Conservation (phyloP, 2,329 filamentous ascomycete genomes). For the Cladophialophora immunda region DNA sequence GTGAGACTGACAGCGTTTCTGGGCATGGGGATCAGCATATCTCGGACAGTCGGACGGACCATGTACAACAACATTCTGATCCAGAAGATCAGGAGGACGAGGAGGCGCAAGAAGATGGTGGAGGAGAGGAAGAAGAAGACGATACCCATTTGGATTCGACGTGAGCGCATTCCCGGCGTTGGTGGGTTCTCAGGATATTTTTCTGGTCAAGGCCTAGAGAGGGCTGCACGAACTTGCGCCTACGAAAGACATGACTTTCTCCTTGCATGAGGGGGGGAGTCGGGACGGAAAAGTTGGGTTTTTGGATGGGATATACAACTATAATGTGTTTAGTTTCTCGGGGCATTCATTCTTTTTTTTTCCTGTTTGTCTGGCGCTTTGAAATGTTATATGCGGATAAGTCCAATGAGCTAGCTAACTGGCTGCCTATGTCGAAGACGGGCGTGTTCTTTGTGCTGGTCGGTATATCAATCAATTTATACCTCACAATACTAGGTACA, state of each 20-base stretch:
- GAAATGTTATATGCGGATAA: too few relatives aligned
- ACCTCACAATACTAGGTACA: too few relatives aligned
- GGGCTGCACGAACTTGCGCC: background rate
- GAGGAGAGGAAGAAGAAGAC: background rate
- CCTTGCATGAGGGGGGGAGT: background rate
- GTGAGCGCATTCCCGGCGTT: background rate
- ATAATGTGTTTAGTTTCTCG: background rate
- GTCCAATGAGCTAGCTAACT: too few relatives aligned
- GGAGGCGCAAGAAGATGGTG: background rate
- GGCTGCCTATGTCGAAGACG: too few relatives aligned
- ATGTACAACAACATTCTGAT: slow-evolving; percentile 18
- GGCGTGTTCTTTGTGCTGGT: too few relatives aligned
- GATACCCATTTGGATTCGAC: background rate
- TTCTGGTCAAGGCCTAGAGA: background rate
- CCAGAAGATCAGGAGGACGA: background rate
- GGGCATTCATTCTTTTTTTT: background rate
- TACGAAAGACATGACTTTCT: slow-evolving; percentile 3
- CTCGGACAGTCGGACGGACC: background rate
- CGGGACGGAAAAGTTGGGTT: slow-evolving; percentile 4
- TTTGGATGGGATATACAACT: background rate
- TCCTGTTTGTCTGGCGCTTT: too few relatives aligned
- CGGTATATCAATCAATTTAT: too few relatives aligned
- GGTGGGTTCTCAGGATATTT: background rate
- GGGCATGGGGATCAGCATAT: background rate
- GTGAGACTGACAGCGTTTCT: slow-evolving; percentile 7